Evolutionary conservation across 1,284 basidiomycete species (phyloP), one percentile per base, ranked within the genome.

Genomic region (Ceratobasidium sp.): DNA sequence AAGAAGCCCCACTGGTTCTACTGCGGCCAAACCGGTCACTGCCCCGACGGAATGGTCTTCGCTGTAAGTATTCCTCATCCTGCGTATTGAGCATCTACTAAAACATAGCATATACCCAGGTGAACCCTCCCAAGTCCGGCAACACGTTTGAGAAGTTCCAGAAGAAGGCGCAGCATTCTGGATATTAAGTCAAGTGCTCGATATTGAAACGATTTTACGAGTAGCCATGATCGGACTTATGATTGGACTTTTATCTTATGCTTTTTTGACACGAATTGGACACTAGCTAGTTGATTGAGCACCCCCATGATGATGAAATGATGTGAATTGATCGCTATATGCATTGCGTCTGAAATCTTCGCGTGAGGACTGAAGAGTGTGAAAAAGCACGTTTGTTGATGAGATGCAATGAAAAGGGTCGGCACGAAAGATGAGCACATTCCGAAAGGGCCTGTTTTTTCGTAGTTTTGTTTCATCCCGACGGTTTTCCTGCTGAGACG

Each of bases 1-100:
- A 46, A 46, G 23, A 55, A 71, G 18, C 63, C 73, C 5, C 66
- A 69, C 35, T 70, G 73, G 73, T 66, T 73, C 35, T 63, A 73
- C 55, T 73, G 66, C 30, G 55, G 54, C 21, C 73, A 73, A 50
- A 35, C 30, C 35, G 55, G 32, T 30, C 73, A 73, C 49, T 73
- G 73, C 58, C 57, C 64, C 26, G 58, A 54, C 2, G 66, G 73
- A 7, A 73, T 73, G 73, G 66, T 73, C 46, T 73, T 73, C 32
- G 73, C 73, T 38, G 66, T 70, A 28, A 61, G 54, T 35, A 21
- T 41, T 0, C 18, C 3, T 13, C 16, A 32, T 8, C 13, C 11
- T 11, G 16, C 21, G 21, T 21, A 38, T n/a, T 18, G 52, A n/a
- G 21, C 32, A 64, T 30, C 2, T 5, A 21, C 26, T 66, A 7